phyloP scores from a whole-genome alignment of 192 early-diverging fungal species.

The Gigaspora rosea region DNA sequence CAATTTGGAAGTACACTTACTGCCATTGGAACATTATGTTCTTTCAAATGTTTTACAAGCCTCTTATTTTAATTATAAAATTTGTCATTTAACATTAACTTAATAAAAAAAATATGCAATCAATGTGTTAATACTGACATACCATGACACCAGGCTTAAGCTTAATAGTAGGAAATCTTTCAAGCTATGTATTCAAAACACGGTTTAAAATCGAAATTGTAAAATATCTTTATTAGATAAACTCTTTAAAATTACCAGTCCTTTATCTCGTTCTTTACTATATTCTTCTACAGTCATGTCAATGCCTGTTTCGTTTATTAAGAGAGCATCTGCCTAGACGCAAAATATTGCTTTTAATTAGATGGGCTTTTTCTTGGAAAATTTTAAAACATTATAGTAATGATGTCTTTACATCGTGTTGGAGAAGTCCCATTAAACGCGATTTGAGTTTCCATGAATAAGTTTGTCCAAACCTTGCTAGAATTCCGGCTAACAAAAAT shows the following conservation, averaged over 20 bases:
- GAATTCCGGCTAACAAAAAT: slow-evolving; percentile 55
- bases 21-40: neutral
- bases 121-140: neutral
- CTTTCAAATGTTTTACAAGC: slow-evolving; percentile 28
- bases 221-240: slow-evolving; percentile 6
- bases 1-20: slow-evolving; percentile 19
- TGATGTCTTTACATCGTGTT: slow-evolving; percentile 43
- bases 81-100: neutral
- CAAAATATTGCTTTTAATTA: neutral
- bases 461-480: slow-evolving; percentile 69
- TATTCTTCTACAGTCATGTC: slow-evolving; percentile 85
- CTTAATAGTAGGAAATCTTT: slow-evolving; percentile 1
- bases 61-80: neutral
- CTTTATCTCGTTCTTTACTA: slow-evolving; percentile 57
- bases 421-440: slow-evolving; percentile 74
- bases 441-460: slow-evolving; percentile 71
- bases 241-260: slow-evolving; percentile 39
- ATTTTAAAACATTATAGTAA: neutral
- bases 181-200: neutral
- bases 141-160: slow-evolving; percentile 20
- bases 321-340: slow-evolving; percentile 55
- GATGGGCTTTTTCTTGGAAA: neutral
- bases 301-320: slow-evolving; percentile 67
- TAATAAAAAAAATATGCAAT: neutral
- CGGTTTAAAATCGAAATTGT: neutral